A percentile compares a stretch with the other conserved stretches of the same genome.
Evolutionary conservation across 1,284 basidiomycete genomes (phyloP).

Genomic region (Trichosporon sp.): DNA sequence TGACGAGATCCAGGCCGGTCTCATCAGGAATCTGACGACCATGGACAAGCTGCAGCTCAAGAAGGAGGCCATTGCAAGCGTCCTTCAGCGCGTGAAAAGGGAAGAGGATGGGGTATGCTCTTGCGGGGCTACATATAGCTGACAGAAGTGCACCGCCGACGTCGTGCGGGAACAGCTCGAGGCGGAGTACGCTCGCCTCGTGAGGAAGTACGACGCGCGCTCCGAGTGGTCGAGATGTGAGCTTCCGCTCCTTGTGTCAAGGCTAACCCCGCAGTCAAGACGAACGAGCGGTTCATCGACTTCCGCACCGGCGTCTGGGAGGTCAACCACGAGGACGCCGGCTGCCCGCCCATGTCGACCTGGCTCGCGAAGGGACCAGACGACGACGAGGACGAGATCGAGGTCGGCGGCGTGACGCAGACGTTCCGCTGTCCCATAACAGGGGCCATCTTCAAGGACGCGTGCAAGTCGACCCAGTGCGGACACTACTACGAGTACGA

Average conservation of each 20-base stretch:
- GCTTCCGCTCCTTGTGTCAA: background rate
- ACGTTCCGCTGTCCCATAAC: slow-evolving; percentile 78
- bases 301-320: slow-evolving; percentile 73
- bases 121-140: background rate
- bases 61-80: slow-evolving; percentile 59
- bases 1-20: slow-evolving; percentile 22
- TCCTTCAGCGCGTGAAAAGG: slow-evolving; percentile 63
- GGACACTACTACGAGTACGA: slow-evolving; percentile 39
- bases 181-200: slow-evolving; percentile 23
- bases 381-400: slow-evolving; percentile 75
- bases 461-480: slow-evolving; percentile 60
- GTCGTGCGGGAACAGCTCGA: background rate
- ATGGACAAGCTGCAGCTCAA: slow-evolving; percentile 32
- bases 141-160: slow-evolving; percentile 14
- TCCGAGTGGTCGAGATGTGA: slow-evolving; percentile 24
- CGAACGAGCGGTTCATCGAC: slow-evolving; percentile 64
- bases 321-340: slow-evolving; percentile 63
- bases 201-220: background rate
- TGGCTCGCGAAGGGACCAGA: slow-evolving; percentile 71
- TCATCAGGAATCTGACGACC: slow-evolving; percentile 22
- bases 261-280: slow-evolving; percentile 47
- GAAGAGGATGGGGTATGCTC: slow-evolving; percentile 63
- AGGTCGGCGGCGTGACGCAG: slow-evolving; percentile 77
- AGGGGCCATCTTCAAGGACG: slow-evolving; percentile 66
- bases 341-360: slow-evolving; percentile 75